These are phyloP conservation scores for Ogataea henricii DNA, from an alignment of 805 yeast species.

Conservation along the genomic window DNA sequence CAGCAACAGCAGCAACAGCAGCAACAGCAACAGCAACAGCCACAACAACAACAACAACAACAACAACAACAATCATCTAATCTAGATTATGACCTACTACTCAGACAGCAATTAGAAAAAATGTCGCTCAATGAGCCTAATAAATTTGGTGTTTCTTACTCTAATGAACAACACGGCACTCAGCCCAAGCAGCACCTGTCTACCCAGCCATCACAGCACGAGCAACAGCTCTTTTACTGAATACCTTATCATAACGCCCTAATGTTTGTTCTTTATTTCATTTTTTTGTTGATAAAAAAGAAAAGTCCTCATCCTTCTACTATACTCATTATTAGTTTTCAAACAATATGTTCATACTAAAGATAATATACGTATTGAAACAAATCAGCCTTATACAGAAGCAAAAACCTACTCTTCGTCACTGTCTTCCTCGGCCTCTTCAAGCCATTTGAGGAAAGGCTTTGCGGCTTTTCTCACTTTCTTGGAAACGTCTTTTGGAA, in stretches of 20 bases:
- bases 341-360: neutral
- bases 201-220: conserved; percentile 8
- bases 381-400: neutral
- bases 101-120: conserved; percentile 34
- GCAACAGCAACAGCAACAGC: conserved; percentile 9
- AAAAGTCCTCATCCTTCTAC: neutral
- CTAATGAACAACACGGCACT: conserved; percentile 10
- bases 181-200: conserved; percentile 7
- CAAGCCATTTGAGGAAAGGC: conserved; percentile 93
- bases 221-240: conserved; percentile 20
- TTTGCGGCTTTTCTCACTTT: conserved; percentile 95
- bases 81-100: conserved; percentile 30
- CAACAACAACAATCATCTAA: conserved; percentile 9
- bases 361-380: neutral
- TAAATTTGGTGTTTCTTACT: conserved; percentile 4
- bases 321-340: neutral
- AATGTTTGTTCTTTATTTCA: conserved; percentile 2
- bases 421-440: conserved; percentile 83
- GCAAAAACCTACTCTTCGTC: conserved; percentile 25
- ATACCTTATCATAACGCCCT: conserved; percentile 3
- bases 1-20: conserved; percentile 11
- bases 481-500: conserved; percentile 87
- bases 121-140: conserved; percentile 24
- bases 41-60: conserved; percentile 3
- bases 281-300: neutral